Conservation (phyloP, 2,329 filamentous ascomycete genomes). For the Cyphellophora europaea region DNA sequence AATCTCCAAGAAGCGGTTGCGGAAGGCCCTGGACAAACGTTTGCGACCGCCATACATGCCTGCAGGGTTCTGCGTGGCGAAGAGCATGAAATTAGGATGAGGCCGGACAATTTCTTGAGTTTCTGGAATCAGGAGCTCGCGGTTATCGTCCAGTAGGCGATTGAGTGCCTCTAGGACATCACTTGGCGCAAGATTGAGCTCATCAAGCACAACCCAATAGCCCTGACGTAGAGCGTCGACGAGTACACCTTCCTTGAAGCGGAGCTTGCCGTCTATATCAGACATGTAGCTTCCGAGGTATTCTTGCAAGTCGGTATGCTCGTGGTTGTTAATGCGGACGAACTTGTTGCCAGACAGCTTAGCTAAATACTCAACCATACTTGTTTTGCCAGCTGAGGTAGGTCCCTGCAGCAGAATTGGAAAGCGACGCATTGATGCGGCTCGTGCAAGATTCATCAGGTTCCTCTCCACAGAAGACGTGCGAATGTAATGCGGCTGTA, state of each 20-base stretch:
- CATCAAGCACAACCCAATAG: constrained; percentile 96
- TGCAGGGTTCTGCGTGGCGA: constrained; percentile 94
- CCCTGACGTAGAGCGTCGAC: constrained; percentile 88
- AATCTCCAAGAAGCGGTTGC: constrained; percentile 91
- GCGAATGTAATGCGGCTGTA: constrained; percentile 86
- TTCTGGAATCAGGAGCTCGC: constrained; percentile 90
- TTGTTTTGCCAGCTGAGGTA: constrained; percentile 95
- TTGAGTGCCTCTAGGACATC: constrained; percentile 96
- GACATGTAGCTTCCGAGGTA: constrained; percentile 94
- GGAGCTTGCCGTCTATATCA: constrained; percentile 69
- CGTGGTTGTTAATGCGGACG: constrained; percentile 98
- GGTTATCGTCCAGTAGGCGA: constrained; percentile 87
- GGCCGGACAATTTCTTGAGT: constrained; percentile 90
- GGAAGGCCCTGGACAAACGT: constrained; percentile 82
- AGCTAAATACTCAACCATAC: constrained; percentile 98
- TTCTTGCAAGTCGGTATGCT: constrained; percentile 96
- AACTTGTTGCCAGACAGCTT: constrained; percentile 95
- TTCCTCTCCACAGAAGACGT: constrained; percentile 94
- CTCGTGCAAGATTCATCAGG: constrained; percentile 84
- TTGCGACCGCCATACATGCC: constrained; percentile 94
- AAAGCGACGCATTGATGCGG: constrained; percentile 83
- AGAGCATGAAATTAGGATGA: constrained; percentile 93
- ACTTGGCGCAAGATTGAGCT: constrained; percentile 91
- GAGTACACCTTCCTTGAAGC: constrained; percentile 86
- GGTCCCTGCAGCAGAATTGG: constrained; percentile 93